A percentile compares a stretch with the other conserved stretches of the same genome.
Evolutionary conservation across 192 early-diverging fungal species (phyloP).

Genomic region (Coemansia sp.): DNA sequence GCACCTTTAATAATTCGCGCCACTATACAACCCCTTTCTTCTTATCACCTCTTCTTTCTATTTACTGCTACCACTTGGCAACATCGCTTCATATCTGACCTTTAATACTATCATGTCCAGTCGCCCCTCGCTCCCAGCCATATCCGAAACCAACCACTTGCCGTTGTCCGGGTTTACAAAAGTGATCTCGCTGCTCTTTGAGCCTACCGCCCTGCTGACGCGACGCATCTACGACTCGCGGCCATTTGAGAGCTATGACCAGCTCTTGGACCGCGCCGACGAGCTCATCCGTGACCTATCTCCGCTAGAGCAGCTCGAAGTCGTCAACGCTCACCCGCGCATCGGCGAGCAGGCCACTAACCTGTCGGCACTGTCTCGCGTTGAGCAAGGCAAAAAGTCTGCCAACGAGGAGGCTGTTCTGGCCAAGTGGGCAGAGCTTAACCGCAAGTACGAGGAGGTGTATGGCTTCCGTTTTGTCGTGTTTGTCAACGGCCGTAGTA

Average conservation of each 20-base stretch:
- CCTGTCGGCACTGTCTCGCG: slow-evolving; percentile 69
- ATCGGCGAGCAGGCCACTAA: slow-evolving; percentile 75
- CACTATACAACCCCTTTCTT: not conserved
- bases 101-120: slow-evolving; percentile 21
- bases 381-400: slow-evolving; percentile 62
- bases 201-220: slow-evolving; percentile 82
- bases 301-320: slow-evolving; percentile 65
- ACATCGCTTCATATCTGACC: not conserved
- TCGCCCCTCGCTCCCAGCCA: slow-evolving; percentile 58
- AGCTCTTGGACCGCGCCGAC: slow-evolving; percentile 63
- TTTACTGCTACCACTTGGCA: not conserved
- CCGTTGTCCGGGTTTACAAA: slow-evolving; percentile 55
- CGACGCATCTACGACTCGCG: slow-evolving; percentile 64
- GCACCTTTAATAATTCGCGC: not conserved
- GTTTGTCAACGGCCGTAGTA: slow-evolving; percentile 77
- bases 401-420: slow-evolving; percentile 59
- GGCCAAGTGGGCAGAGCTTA: slow-evolving; percentile 63
- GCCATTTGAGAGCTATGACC: slow-evolving; percentile 69
- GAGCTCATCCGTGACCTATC: slow-evolving; percentile 58
- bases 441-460: slow-evolving; percentile 66
- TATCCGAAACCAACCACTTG: slow-evolving; percentile 65
- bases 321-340: slow-evolving; percentile 89
- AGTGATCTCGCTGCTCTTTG: slow-evolving; percentile 76
- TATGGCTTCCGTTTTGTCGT: slow-evolving; percentile 84
- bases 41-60: not conserved